Evolutionary conservation across 75 land plant species (phyloP), one percentile per base, ranked within the genome.

Genomic region (Cupressus sempervirens): DNA sequence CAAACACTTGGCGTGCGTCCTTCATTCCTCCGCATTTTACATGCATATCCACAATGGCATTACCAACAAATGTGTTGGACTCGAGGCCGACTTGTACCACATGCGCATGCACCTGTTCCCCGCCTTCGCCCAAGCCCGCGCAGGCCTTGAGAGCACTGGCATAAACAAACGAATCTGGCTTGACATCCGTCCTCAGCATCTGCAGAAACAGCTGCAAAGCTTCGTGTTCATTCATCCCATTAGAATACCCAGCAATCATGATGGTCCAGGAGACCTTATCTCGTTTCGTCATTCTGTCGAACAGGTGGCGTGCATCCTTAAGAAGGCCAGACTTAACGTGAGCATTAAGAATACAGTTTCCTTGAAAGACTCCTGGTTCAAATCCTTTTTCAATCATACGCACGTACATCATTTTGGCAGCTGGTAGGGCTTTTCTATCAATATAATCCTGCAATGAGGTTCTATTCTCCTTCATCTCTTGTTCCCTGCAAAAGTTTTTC

Each of bases 261-360:
- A 90, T 82, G 0, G 89, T 88, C 91, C 91, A 92, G 7, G 89
- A 89, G 43, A 92, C 87, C 82, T 85, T 90, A 76, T 92, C 91
- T 52, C 67, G 88, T 48, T 84, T 84, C 15, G 87, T 87, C 93
- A 92, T 92, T 67, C n/a, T 45, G 29, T 90, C 90, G 80, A 92
- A 92, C 82, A 88, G 46, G 26, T 76, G 48, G 38, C 87, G 87
- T 54, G 87, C 93, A 18, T 30, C 83, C 29, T 35, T 50, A 3
- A 90, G 20, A 38, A 40, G 26, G 26, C 45, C 45, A 76, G 45
- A 18, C 10, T 76, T 76, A 9, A 23, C 45, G 4, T 79, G 5
- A 1, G 81, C 29, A 0, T 79, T 79, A 30, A 79, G 40, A 4
- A 79, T n/a, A n/a, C 81, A 29, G 11, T 79, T 79, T 6, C 29